Base-by-base conservation (phyloP, 2,329 filamentous ascomycete genomes). In the Sporothrix luriei region DNA sequence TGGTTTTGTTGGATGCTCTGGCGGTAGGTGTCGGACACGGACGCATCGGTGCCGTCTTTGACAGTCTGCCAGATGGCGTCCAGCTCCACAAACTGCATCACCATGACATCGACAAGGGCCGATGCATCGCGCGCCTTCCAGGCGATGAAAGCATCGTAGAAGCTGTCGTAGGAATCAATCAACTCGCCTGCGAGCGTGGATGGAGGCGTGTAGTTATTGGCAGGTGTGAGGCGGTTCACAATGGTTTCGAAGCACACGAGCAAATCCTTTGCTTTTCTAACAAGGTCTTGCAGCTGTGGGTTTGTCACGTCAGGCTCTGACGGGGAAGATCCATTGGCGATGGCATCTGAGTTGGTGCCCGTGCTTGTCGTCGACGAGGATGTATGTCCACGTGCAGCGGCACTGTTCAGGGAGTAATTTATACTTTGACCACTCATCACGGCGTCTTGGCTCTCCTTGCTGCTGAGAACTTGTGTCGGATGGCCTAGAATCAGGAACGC, bases 41-140 rank as follows among this genome's bases (percentile, higher is more conserved):
- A 87, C 51, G 90, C 88, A 62, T 91, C 88, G 0, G 88, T 91
- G 67, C 89, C 89, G 74, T 93, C 89, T 77, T 93, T 93, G 77
- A 95, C 91, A 2, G 90, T 91, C 76, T 93, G 90, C 84, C 91
- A 91, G 62, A 94, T 94, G 48, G 90, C 90, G 75, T 95, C 92
- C 2, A 95, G 85, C 76, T 93, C 91, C 21, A 94, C 91, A 78
- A 94, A 94, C 73, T 93, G 91, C 75, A 92, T 85, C n/a, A 94
- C 84, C 91, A 95, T 94, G 69, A 92, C 90, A 75, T 94, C 90
- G 67, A 94, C 88, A 4, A 95, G 82, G 0, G 91, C 89, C 68
- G 89, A 89, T 0, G 91, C 92, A 76, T 94, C 92, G 67, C 91
- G 87, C 1, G 91, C 89, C 78, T 94, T 93, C 92, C 92, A 95